A percentile compares a stretch with the other conserved stretches of the same genome.
phyloP scores from a whole-genome alignment of 768 basidiomycete genomes.

The Mycena alexandri region DNA sequence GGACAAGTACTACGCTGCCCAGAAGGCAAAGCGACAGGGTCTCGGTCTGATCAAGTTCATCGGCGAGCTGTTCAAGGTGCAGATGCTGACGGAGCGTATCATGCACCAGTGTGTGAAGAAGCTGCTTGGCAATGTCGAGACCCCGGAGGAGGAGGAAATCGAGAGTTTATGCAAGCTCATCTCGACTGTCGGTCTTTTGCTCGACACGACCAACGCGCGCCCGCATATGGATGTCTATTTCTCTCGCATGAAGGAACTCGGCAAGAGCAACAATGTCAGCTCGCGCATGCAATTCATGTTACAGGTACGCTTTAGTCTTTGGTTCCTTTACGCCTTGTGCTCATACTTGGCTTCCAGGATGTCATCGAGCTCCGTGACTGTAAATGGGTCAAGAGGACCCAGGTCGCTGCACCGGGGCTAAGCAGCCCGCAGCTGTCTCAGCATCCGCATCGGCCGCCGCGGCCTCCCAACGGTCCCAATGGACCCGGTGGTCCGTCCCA shows the following conservation, averaged over 20 bases:
- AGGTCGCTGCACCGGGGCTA: slow-evolving; percentile 82
- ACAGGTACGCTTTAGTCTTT: background rate
- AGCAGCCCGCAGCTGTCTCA: no score
- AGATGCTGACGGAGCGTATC: slow-evolving; percentile 97
- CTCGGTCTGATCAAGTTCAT: slow-evolving; percentile 97
- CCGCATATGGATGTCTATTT: slow-evolving; percentile 13
- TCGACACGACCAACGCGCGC: background rate
- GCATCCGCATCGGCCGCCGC: no score
- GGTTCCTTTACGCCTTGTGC: slow-evolving; percentile 11
- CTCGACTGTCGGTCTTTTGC: background rate
- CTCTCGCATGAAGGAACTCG: background rate
- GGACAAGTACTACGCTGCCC: slow-evolving; percentile 95
- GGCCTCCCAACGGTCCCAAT: slow-evolving; percentile 70
- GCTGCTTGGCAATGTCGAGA: slow-evolving; percentile 87
- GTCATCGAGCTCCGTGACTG: slow-evolving; percentile 78
- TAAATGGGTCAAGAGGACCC: slow-evolving; percentile 83
- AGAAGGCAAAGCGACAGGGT: slow-evolving; percentile 96
- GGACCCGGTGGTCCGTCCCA: slow-evolving; percentile 62
- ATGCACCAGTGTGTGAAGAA: slow-evolving; percentile 99
- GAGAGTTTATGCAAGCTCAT: background rate
- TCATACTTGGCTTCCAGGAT: slow-evolving; percentile 11
- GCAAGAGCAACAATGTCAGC: no score
- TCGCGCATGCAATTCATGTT: slow-evolving; percentile 1
- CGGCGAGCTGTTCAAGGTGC: slow-evolving; percentile 96
- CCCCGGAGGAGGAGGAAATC: background rate